Conservation (phyloP, 352 stramenopile genomes). For the Phytophthora niederhauseri region DNA sequence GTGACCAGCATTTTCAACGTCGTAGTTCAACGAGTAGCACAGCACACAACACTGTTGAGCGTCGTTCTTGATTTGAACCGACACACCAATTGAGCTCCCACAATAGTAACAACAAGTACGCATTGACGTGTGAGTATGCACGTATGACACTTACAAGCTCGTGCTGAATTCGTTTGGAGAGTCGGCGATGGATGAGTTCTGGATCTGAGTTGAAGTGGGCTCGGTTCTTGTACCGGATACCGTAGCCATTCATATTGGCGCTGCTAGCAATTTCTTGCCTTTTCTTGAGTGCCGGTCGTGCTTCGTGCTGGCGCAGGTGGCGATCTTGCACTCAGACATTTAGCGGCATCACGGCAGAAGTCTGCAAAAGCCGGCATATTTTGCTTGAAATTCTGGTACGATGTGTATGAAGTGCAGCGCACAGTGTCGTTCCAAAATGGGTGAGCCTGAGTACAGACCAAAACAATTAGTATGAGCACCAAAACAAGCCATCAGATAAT, state of each 20-base stretch:
- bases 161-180: constrained; percentile 6
- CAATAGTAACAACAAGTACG: not conserved
- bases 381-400: constrained; percentile 2
- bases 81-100: not conserved
- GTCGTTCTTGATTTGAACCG: constrained; percentile 9
- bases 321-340: constrained; percentile 5
- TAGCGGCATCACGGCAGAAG: constrained; percentile 7
- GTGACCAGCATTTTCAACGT: constrained; percentile 7
- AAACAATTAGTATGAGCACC: not conserved
- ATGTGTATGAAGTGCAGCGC: constrained; percentile 4
- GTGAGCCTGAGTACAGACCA: not conserved
- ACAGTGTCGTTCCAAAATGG: not conserved
- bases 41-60: constrained; percentile 1
- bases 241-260: not conserved
- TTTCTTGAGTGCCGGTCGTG: not conserved
- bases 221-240: not conserved
- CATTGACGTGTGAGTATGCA: not conserved
- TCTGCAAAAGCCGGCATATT: constrained; percentile 4
- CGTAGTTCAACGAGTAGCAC: constrained; percentile 5
- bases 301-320: not conserved
- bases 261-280: not conserved
- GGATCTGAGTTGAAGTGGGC: constrained; percentile 4
- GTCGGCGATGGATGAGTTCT: constrained; percentile 3
- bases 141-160: not conserved
- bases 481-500: not conserved